These are phyloP conservation scores for Camelina sativa DNA, from an alignment of 345 rosid species.

Conservation along the genomic window DNA sequence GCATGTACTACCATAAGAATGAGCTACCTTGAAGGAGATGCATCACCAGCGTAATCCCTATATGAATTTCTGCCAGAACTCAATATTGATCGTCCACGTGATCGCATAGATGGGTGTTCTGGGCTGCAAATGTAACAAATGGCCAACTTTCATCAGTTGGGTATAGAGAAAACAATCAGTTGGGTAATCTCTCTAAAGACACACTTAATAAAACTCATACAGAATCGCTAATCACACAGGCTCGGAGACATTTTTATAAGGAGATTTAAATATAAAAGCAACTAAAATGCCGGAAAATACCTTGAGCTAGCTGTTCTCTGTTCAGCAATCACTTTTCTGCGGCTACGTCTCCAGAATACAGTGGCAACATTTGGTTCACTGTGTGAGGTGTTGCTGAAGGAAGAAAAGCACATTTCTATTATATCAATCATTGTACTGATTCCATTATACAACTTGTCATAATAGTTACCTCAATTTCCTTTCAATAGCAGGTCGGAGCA, in stretches of 20 bases:
- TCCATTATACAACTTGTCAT: slow-evolving; percentile 24
- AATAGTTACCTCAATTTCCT: slow-evolving; percentile 67
- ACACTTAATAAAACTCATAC: background rate
- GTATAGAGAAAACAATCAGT: slow-evolving; percentile 6
- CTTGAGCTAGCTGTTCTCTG: slow-evolving; percentile 99
- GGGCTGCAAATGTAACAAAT: slow-evolving; percentile 67
- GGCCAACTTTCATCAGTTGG: slow-evolving; percentile 27
- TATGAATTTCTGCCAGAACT: slow-evolving; percentile 71
- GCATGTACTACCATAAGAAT: slow-evolving; percentile 24
- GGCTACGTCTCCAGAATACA: slow-evolving; percentile 85
- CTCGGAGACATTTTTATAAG: background rate
- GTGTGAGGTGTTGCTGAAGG: slow-evolving; percentile 66
- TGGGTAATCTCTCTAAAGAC: background rate
- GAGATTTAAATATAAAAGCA: slow-evolving; percentile 5
- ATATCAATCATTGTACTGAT: slow-evolving; percentile 13
- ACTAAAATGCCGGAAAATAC: slow-evolving; percentile 48
- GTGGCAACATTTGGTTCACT: slow-evolving; percentile 93
- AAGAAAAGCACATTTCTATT: slow-evolving; percentile 25
- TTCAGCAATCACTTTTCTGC: slow-evolving; percentile 92
- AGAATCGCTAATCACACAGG: background rate
- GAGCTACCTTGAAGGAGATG: slow-evolving; percentile 73
- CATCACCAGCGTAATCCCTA: slow-evolving; percentile 72
- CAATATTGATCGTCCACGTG: slow-evolving; percentile 80
- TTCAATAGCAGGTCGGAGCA: slow-evolving; percentile 62
- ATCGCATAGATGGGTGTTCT: slow-evolving; percentile 84